Percentiles rank a stretch among this genome's conserved stretches.
These are phyloP conservation scores for Fonsecaea nubica DNA, from an alignment of 2,329 filamentous ascomycete species.

Conservation along the genomic window DNA sequence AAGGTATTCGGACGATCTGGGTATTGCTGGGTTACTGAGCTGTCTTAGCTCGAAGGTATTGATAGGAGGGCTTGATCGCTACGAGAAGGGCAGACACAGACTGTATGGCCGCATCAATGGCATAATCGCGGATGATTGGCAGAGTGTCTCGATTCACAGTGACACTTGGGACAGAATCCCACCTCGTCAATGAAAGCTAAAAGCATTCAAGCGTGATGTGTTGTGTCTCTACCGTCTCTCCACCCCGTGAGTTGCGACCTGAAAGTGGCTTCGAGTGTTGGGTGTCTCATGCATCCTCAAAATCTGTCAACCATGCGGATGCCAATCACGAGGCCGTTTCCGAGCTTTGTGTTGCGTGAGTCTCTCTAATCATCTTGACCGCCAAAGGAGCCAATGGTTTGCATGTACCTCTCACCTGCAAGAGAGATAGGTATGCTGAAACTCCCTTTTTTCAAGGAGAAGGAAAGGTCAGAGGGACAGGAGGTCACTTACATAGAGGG, in stretches of 20 bases:
- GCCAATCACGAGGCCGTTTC: constrained; percentile 35
- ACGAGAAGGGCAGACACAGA: constrained; percentile 8
- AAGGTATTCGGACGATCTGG: constrained; percentile 15
- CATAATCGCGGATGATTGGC: neutral
- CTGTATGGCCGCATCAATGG: constrained; percentile 17
- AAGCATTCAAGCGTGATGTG: neutral
- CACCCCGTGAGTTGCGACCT: constrained; percentile 1
- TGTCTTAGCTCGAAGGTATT: constrained; percentile 1
- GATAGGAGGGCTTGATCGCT: constrained; percentile 7
- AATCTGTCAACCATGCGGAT: constrained; percentile 39
- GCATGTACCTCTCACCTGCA: neutral
- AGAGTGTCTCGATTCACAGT: neutral
- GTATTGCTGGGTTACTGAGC: neutral
- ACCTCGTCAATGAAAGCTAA: neutral
- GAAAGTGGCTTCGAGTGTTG: constrained; percentile 6
- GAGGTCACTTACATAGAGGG: neutral
- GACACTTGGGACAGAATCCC: constrained; percentile 3
- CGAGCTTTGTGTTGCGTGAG: constrained; percentile 25
- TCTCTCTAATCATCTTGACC: neutral
- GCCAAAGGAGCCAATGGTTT: neutral
- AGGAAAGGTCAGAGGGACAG: neutral
- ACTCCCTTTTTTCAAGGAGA: neutral
- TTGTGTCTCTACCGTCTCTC: neutral
- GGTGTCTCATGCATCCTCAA: constrained; percentile 24
- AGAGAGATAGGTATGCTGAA: neutral